Evolutionary conservation across 805 yeast genomes (phyloP), one percentile per base, ranked within the genome.

Genomic region (Teunomyces cretensis): DNA sequence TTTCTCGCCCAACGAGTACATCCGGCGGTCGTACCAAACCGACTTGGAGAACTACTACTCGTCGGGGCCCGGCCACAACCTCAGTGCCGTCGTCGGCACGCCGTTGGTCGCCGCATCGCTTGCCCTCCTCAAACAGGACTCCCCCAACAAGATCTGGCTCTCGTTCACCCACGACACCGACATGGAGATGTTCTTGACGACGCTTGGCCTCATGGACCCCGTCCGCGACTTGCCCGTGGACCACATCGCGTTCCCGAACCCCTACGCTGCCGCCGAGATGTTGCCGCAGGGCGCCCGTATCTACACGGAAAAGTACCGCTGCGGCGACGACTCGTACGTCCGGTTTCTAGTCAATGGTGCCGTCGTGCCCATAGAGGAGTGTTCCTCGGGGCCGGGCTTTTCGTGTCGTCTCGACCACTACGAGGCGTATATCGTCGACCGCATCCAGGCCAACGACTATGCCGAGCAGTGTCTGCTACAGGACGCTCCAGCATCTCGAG

Each of bases 131-230:
- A 63, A 70, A 47, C 73, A 76, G 33, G 39, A 49, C 44, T 77
- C 78, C 31, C 56, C 60, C 9, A 76, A 74, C 48, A 83, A 77
- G 44, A 70, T 86, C 41, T 83, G 84, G 72, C 70, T 86, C 52
- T 84, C 81, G 52, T 84, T 87, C 68, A 74, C 88, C 12, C 96
- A 88, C 58, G 96, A 88, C 60, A 76, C 84, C 31, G 85, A 84
- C 50, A 62, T 87, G 36, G 70, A 81, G 50, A 69, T 83, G 33
- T 81, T 75, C 53, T 67, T 83, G 54, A 69, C 88, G 22, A 86
- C 92, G 2, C 63, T 86, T 38, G 90, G 88, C 6, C 60, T 86
- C 50, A 47, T 75, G 46, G 68, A 70, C 50, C 70, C 78, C 6
- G 67, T 58, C 15, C 52, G 63, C 3, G 67, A 70, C 32, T 69